These are phyloP conservation scores for Strobilomyces echinocephalus DNA, from an alignment of 768 basidiomycete genomes.

Conservation along the genomic window DNA sequence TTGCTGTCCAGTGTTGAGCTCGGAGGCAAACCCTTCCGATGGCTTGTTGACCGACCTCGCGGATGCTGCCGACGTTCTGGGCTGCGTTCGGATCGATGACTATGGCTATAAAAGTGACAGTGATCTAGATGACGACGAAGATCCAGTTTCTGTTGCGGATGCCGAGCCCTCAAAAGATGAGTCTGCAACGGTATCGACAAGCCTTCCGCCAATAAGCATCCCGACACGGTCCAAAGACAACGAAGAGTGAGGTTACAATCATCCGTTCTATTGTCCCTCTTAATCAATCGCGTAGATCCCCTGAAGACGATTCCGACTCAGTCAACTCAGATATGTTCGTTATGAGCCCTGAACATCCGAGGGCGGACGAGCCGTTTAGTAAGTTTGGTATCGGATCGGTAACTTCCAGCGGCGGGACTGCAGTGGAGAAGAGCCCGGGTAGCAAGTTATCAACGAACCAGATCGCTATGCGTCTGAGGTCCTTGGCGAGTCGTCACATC, in stretches of 20 bases:
- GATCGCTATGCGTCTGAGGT: too few species aligned
- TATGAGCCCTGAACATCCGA: slow-evolving; percentile 14
- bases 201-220: background rate
- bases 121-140: slow-evolving; percentile 31
- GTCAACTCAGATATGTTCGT: slow-evolving; percentile 4
- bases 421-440: background rate
- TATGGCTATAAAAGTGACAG: slow-evolving; percentile 31
- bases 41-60: slow-evolving; percentile 10
- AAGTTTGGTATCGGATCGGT: background rate
- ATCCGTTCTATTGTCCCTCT: background rate
- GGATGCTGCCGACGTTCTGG: slow-evolving; percentile 4
- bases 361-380: background rate
- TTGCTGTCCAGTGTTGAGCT: slow-evolving; percentile 2
- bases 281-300: background rate
- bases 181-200: too few species aligned
- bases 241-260: slow-evolving; percentile 1
- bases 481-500: too few species aligned
- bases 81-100: slow-evolving; percentile 8
- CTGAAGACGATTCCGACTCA: slow-evolving; percentile 14
- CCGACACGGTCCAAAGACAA: background rate
- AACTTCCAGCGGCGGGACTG: background rate
- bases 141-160: background rate
- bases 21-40: slow-evolving; percentile 1
- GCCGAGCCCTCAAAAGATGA: background rate
- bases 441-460: background rate